phyloP scores from a whole-genome alignment of 495 filamentous ascomycete species.

The Xylaria castorea region DNA sequence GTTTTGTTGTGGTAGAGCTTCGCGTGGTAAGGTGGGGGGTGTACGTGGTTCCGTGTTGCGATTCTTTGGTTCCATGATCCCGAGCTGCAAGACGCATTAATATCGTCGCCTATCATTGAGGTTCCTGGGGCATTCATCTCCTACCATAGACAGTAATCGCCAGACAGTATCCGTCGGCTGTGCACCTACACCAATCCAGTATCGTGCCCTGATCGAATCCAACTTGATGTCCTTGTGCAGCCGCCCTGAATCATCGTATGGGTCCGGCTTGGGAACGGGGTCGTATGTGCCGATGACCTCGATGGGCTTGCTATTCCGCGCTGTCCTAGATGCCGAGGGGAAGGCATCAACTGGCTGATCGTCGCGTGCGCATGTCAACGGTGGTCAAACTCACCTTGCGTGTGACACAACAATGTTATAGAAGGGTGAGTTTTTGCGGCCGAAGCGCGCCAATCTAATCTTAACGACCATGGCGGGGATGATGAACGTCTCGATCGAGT shows the following conservation, averaged over 20 bases:
- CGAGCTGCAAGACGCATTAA: conserved; percentile 32
- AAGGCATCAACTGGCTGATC: conserved; percentile 23
- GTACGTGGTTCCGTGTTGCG: conserved; percentile 39
- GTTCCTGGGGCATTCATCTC: conserved; percentile 32
- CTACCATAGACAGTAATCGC: conserved; percentile 85
- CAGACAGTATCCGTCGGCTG: conserved; percentile 90
- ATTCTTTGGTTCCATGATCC: conserved; percentile 40
- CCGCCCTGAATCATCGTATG: conserved; percentile 69
- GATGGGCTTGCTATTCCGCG: conserved; percentile 82
- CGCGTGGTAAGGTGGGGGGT: conserved; percentile 33
- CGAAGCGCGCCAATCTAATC: conserved; percentile 93
- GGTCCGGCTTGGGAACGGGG: conserved; percentile 77
- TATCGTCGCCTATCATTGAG: background rate
- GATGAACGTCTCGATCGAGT: conserved; percentile 1
- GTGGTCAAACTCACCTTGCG: conserved; percentile 73
- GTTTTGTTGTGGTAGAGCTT: conserved; percentile 17
- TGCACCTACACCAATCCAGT: conserved; percentile 96
- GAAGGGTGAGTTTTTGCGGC: conserved; percentile 81
- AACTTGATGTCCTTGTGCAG: conserved; percentile 89
- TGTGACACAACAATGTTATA: conserved; percentile 98
- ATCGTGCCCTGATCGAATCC: conserved; percentile 80
- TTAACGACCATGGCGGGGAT: conserved; percentile 79
- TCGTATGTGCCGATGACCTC: conserved; percentile 97
- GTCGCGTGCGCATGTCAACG: conserved; percentile 8
- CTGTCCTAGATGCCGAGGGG: conserved; percentile 59